These are phyloP conservation scores for Massariosphaeria phaeospora DNA, from an alignment of 495 filamentous ascomycete species.

Conservation along the genomic window DNA sequence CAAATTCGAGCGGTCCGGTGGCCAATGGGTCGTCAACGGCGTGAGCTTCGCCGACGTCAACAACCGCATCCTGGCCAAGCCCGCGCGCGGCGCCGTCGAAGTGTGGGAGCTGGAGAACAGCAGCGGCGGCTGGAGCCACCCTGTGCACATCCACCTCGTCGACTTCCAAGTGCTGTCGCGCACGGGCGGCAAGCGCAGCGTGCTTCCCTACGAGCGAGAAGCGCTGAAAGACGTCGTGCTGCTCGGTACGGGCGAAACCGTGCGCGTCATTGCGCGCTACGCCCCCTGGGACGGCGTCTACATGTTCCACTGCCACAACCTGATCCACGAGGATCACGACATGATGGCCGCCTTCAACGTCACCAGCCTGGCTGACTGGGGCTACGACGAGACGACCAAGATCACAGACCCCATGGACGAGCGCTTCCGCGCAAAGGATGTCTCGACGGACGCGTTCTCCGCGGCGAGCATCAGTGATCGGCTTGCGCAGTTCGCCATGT, in stretches of 20 bases:
- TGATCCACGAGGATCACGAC: conserved; percentile 57
- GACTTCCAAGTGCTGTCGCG: conserved; percentile 51
- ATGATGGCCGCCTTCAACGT: conserved; percentile 62
- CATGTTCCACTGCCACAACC: conserved; percentile 53
- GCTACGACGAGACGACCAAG: conserved; percentile 45
- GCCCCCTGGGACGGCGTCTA: conserved; percentile 53
- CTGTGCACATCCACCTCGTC: conserved; percentile 56
- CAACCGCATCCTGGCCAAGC: conserved; percentile 50
- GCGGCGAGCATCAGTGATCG: conserved; percentile 3
- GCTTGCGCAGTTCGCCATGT: conserved; percentile 5
- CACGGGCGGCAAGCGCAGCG: conserved; percentile 36
- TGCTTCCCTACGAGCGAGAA: conserved; percentile 47
- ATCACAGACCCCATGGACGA: conserved; percentile 43
- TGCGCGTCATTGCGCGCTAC: conserved; percentile 48
- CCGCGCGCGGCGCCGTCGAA: conserved; percentile 46
- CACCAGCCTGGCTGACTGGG: conserved; percentile 44
- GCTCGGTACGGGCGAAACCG: conserved; percentile 47
- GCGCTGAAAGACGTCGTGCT: conserved; percentile 53
- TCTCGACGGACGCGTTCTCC: conserved; percentile 8
- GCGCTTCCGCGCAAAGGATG: conserved; percentile 32
- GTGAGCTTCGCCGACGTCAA: conserved; percentile 46
- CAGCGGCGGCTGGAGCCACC: conserved; percentile 49
- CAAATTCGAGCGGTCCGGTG: conserved; percentile 44
- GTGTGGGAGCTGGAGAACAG: conserved; percentile 46
- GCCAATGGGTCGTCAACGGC: conserved; percentile 50